Base-by-base conservation (phyloP, 306 rosid genomes). In the Cucumis hystrix region DNA sequence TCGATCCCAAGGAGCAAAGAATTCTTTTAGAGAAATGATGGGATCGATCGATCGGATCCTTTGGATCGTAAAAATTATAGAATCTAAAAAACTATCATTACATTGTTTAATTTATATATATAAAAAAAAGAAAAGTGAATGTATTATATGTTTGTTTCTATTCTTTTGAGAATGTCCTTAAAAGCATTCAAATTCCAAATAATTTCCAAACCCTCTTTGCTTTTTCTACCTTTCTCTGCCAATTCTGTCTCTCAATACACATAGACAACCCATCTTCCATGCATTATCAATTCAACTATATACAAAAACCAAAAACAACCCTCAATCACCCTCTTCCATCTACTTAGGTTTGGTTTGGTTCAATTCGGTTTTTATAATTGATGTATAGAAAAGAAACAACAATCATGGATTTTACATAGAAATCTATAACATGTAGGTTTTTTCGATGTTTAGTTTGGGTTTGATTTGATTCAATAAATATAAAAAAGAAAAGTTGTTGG, bases 111-210 rank as follows among this genome's bases (percentile, higher is more conserved):
- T 28, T 28, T 28, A 28, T 28, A 28, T 28, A 28, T 28, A 28
- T 28, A 28, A 1, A 28, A 1, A 28, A 28, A 28, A 28, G 30
- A 28, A 28, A 28, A 28, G 30, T 28, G 30, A 55, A 6, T 52
- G 56, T 28, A 28, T 40, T 28, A 28, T 28, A 8, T 75, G n/a
- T 69, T 12, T 35, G 20, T 7, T 43, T 71, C 76, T 78, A 78
- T 60, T 78, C 80, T 78, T 78, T 78, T 78, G 75, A 78, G 75
- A 25, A 10, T 30, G 47, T 66, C 71, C 79, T 47, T 64, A 25
- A 78, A 78, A 78, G 80, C 71, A 64, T 63, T 78, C 80, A 64
- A 78, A 78, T 11, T 63, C 18, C 30, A 35, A 15, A 58, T 57
- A 64, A 68, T 78, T 78, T 37, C 74, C 33, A 64, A 78, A 64